These are phyloP conservation scores for Drechslerella coelobrocha DNA, from an alignment of 2,329 filamentous ascomycete species.

Conservation along the genomic window DNA sequence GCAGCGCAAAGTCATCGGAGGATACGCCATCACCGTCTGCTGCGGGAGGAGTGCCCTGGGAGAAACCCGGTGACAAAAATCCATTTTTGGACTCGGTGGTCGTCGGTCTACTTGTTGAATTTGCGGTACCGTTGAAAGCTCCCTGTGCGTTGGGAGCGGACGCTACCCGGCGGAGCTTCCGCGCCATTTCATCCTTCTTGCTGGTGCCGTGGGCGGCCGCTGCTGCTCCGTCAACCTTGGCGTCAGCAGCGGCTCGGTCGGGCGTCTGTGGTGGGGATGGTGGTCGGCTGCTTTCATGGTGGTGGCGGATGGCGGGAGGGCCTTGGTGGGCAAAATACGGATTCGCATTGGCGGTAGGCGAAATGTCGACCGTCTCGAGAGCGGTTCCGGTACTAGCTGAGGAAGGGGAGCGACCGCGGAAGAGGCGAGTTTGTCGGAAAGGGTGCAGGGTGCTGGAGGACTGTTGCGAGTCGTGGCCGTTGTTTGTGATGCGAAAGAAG, in stretches of 20 bases:
- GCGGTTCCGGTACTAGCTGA: slow-evolving; percentile 53
- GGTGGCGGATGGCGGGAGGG: slow-evolving; percentile 87
- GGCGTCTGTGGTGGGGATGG: slow-evolving; percentile 92
- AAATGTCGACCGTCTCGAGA: slow-evolving; percentile 53
- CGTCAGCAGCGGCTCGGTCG: slow-evolving; percentile 57
- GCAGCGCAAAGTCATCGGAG: slow-evolving; percentile 51
- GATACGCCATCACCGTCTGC: slow-evolving; percentile 61
- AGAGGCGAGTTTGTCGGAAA: slow-evolving; percentile 54
- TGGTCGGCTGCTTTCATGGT: slow-evolving; percentile 90
- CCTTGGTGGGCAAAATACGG: slow-evolving; percentile 98
- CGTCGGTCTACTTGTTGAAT: slow-evolving; percentile 72
- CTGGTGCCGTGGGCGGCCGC: slow-evolving; percentile 66
- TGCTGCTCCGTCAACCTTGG: slow-evolving; percentile 65
- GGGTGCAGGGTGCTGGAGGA: slow-evolving; percentile 50
- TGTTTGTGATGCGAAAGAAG: slow-evolving; percentile 72
- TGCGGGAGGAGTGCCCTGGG: slow-evolving; percentile 57
- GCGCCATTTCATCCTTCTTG: slow-evolving; percentile 90
- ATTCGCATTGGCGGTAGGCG: slow-evolving; percentile 88
- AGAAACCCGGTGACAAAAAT: slow-evolving; percentile 44
- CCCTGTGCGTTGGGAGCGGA: slow-evolving; percentile 97
- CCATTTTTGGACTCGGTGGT: slow-evolving; percentile 82
- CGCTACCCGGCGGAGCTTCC: slow-evolving; percentile 90
- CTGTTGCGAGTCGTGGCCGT: slow-evolving; percentile 20
- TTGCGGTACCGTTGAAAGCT: slow-evolving; percentile 69
- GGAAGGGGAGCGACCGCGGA: slow-evolving; percentile 54